Percentiles rank a stretch among this genome's conserved stretches.
Conservation (phyloP, 192 early-diverging fungal genomes). For the Coemansia asiatica region DNA sequence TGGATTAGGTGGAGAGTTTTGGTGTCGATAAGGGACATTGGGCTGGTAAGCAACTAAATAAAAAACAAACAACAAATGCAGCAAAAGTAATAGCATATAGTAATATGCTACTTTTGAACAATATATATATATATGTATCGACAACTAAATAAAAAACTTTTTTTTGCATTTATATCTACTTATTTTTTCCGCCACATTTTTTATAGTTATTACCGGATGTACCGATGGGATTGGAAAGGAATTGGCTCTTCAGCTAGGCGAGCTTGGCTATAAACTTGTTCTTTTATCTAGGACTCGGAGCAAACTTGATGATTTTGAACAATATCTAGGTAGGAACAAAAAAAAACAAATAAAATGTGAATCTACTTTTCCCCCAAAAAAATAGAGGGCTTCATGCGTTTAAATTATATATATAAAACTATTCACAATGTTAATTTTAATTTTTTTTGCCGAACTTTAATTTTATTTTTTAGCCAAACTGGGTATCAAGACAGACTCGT, state of each 20-base stretch:
- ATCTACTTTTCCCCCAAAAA: too few relatives aligned
- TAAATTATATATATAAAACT: too few relatives aligned
- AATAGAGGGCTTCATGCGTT: too few relatives aligned
- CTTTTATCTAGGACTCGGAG: slow-evolving; percentile 77
- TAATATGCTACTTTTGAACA: too few relatives aligned
- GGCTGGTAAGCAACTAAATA: slow-evolving; percentile 59
- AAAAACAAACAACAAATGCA: neutral
- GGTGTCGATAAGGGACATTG: slow-evolving; percentile 49
- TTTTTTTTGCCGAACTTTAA: neutral
- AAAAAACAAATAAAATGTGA: too few relatives aligned
- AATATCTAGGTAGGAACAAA: slow-evolving; percentile 58
- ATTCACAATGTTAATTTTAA: too few relatives aligned
- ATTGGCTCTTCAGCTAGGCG: slow-evolving; percentile 84
- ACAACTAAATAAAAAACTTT: neutral
- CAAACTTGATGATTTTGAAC: slow-evolving; percentile 73
- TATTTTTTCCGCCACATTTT: too few relatives aligned
- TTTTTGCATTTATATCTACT: neutral
- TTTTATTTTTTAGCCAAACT: slow-evolving; percentile 20
- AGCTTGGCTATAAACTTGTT: slow-evolving; percentile 78
- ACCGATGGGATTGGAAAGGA: slow-evolving; percentile 96
- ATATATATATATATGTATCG: neutral
- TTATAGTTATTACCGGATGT: slow-evolving; percentile 90
- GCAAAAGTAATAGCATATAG: neutral
- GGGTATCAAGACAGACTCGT: slow-evolving; percentile 29
- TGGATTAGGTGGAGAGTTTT: slow-evolving; percentile 37